phyloP scores from a whole-genome alignment of 2,329 filamentous ascomycete species.

The Sclerotinia minor region DNA sequence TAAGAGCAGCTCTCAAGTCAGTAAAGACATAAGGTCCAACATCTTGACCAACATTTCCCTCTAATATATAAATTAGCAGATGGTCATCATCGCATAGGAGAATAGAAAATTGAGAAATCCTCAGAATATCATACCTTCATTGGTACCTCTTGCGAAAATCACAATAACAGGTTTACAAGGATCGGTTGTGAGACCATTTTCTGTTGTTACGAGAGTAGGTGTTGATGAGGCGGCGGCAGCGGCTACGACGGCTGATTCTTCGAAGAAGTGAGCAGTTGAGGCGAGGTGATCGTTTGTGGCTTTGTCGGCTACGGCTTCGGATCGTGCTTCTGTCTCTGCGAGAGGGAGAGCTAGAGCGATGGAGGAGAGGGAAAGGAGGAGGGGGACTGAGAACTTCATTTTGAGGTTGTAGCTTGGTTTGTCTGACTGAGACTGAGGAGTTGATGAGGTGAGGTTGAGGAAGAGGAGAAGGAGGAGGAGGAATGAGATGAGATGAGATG shows the following conservation, averaged over 20 bases:
- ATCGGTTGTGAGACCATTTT: conserved; percentile 18
- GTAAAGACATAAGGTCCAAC: conserved; percentile 41
- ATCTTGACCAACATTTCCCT: conserved; percentile 47
- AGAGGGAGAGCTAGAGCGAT: conserved; percentile 6
- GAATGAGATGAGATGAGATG: background rate
- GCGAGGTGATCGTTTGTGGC: background rate
- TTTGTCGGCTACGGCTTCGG: background rate
- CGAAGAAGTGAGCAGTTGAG: background rate
- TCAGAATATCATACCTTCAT: conserved; percentile 39
- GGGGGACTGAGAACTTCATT: conserved; percentile 8
- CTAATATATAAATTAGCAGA: conserved; percentile 10
- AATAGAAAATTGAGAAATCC: background rate
- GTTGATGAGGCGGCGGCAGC: background rate
- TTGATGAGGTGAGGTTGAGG: background rate
- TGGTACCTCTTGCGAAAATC: conserved; percentile 52
- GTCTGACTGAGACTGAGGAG: background rate
- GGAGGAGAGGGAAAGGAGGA: conserved; percentile 6
- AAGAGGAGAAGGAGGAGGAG: background rate
- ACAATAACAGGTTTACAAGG: conserved; percentile 33
- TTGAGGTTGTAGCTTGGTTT: background rate
- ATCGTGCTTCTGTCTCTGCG: background rate
- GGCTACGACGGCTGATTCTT: background rate
- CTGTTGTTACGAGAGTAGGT: background rate
- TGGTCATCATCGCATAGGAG: background rate
- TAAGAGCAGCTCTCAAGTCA: conserved; percentile 32